Evolutionary conservation across 768 basidiomycete genomes (phyloP), one percentile per base, ranked within the genome.

Genomic region (Xerocomellus dryophilus): DNA sequence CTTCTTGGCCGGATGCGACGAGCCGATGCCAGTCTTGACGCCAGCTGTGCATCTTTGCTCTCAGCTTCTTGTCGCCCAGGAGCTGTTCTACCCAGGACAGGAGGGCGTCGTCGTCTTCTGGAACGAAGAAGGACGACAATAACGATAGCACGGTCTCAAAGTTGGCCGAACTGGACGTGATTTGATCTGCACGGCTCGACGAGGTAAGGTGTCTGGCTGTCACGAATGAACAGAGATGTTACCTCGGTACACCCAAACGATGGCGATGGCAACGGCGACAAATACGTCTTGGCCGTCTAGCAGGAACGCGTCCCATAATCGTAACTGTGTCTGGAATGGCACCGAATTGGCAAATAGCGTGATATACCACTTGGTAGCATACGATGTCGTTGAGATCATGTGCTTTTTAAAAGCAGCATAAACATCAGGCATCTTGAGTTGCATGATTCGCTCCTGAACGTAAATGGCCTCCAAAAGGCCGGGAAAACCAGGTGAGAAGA

Each of bases 281-380:
- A 97, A 91, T 1, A 94, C 72, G 64, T 99, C 96, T 61, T 84
- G 80, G 10, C 97, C 97, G 57, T 98, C 96, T 20, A 95, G 72
- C 43, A 97, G 75, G 65, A 97, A 90, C 11, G 82, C 92, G 67
- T 99, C 97, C 96, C 96, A 99, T 29, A 99, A 67, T 57, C 97
- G 80, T 25, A 98, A 73, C 73, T 98, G 94, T 43, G 88, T 93
- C 71, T 95, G 91, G 70, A 96, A 98, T 21, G 96, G 93, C 40
- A 99, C 87, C 0, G 91, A 90, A 66, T 96, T 97, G 46, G 94
- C 85, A 65, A 98, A 99, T 14, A 98, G 76, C 3, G 97, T 98
- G 71, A 99, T 98, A 68, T 98, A 99, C 97, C 97, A 98, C 71
- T 98, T 98, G 2, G 96, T 98, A 25, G 94, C 94, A 73, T 96